Percentiles rank a stretch among this genome's conserved stretches.
Evolutionary conservation across 495 filamentous ascomycete genomes (phyloP).

Genomic region (Penicillium bialowiezense): DNA sequence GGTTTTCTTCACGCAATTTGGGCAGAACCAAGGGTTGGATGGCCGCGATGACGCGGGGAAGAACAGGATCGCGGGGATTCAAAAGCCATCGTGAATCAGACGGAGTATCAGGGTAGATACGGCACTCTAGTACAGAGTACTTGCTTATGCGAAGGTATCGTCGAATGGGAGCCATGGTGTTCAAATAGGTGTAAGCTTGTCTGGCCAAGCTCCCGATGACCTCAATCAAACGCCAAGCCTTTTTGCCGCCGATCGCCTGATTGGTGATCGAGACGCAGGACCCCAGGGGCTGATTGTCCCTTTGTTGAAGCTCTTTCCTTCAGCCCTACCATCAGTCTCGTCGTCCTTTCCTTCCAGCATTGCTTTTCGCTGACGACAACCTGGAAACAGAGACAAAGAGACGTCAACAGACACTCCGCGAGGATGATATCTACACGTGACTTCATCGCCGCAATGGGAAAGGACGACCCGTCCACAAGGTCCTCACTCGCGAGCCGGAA

Average conservation of each 20-base stretch:
- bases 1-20: conserved; percentile 85
- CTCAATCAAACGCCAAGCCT: conserved; percentile 9
- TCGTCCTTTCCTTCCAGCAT: too few species aligned
- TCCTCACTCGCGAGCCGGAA: conserved; percentile 23
- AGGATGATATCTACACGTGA: conserved; percentile 14
- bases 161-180: conserved; percentile 73
- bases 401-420: neutral
- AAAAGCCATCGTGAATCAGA: conserved; percentile 83
- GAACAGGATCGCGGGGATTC: conserved; percentile 59
- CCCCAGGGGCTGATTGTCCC: neutral
- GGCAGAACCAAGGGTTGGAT: conserved; percentile 83
- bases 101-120: conserved; percentile 92
- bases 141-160: conserved; percentile 82
- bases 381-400: too few species aligned
- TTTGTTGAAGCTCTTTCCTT: neutral
- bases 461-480: conserved; percentile 35
- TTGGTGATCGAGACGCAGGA: conserved; percentile 8
- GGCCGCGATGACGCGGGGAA: conserved; percentile 76
- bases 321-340: too few species aligned
- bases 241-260: conserved; percentile 9
- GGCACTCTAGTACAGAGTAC: conserved; percentile 88
- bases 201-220: conserved; percentile 9
- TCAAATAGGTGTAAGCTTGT: conserved; percentile 2
- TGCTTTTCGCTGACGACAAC: too few species aligned
- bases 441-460: conserved; percentile 19